Evolutionary conservation across 108 stramenopile genomes (phyloP), one percentile per base, ranked within the genome.

Genomic region (Mediolabrus comicus): DNA sequence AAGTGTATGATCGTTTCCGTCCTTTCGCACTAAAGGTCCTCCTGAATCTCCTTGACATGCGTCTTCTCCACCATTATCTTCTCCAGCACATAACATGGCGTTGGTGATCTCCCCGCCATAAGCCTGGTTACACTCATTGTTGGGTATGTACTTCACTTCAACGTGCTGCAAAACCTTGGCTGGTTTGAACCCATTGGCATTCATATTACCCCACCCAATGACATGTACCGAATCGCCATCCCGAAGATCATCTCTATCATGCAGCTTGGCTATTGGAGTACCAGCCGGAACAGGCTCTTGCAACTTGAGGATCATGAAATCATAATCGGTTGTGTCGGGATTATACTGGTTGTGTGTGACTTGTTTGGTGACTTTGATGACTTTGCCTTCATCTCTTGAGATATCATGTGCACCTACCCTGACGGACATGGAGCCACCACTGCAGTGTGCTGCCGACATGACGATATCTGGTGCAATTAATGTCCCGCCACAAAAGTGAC

Each of bases 1-100:
- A 31, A 56, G 55, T n/a, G 17, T 22, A n/a, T 31, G 1, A 9
- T n/a, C 24, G 2, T 7, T 7, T 16, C 3, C 2, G 4, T 22
- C 32, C 55, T 24, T 5, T 24, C 27, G 27, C 14, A 28, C 12
- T n/a, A 28, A 56, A 3, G 55, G 55, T 16, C 55, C 55, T 1
- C 55, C 86, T 3, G 72, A 74, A 28, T 84, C 86, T 9, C 86
- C 86, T 58, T 87, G 84, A 39, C 86, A 87, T 0, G 79, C 62
- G 54, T 84, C 86, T 36, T 78, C 63, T 11, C 74, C 74, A 11
- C 62, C 67, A 0, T 12, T 53, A 2, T 54, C 8, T 24, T 67
- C 64, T 19, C 68, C 71, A 10, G 85, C 80, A 53, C 85, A 86
- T 24, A 86, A 39, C 82, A 72, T 72, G 10, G n/a, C 53, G 38